Base-by-base conservation (phyloP, 2,329 filamentous ascomycete species). In the Stagonosporopsis rhizophila region DNA sequence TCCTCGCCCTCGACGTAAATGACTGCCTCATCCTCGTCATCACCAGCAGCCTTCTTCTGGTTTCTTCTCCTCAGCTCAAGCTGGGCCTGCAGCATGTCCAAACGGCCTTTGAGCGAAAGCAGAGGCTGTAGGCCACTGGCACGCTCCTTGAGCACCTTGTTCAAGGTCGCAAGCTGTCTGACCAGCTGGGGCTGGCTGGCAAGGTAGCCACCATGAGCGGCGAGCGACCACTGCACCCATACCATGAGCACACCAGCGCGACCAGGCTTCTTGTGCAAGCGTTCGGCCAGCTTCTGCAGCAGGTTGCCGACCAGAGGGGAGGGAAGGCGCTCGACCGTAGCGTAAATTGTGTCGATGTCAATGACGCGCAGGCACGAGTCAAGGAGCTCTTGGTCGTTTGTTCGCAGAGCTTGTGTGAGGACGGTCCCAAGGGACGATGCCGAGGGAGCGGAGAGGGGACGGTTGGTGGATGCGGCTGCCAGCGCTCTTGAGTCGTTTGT, bases 221-320 rank as follows among this genome's bases (percentile, higher is more conserved):
- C 87, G 51, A 97, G 85, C 1, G 92, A 94, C 91, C 92, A 96
- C 77, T 97, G 93, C 39, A 98, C 90, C 93, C 95, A 99, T 15
- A 90, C 86, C 84, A 97, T 93, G 28, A 99, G 85, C 71, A 89
- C 91, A 47, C 93, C 92, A 14, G 95, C 94, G 51, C 95, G 87
- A 3, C 94, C 95, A 1, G 95, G 95, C 40, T 92, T 87, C 64
- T 89, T 86, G 77, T 96, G 89, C 73, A 99, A 85, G 56, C 93
- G 86, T 66, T 96, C 90, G 8, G 95, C 91, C 47, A 99, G 85
- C 75, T 91, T 92, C 69, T 88, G 87, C 54, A 99, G 85, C 9
- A 99, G 84, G 7, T 81, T 84, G 32, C 87, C 89, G 6, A 95
- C 93, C 22, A 97, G 86, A 3, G 87, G 84, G 25, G 92, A 96